Percentiles rank a stretch among this genome's conserved stretches.
Conservation (phyloP, 805 yeast genomes). For the Lachancea mirantina region DNA sequence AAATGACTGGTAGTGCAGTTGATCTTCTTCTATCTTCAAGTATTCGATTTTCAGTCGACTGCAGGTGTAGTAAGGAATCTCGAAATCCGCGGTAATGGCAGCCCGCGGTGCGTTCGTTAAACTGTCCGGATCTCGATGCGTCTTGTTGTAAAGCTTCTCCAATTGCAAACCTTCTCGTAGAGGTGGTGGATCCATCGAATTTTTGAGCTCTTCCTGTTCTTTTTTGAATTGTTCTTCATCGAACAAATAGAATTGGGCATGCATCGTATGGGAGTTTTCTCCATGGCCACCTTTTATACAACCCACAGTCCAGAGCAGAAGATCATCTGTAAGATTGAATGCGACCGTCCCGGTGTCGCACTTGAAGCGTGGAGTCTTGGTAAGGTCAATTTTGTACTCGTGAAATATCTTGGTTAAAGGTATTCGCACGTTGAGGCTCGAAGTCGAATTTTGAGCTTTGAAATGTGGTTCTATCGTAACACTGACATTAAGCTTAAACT, state of each 20-base stretch:
- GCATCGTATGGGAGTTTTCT: conserved; percentile 45
- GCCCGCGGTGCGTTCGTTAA: background rate
- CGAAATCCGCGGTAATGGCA: conserved; percentile 46
- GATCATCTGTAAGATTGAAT: conserved; percentile 63
- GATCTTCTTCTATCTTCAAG: conserved; percentile 57
- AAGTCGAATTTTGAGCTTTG: conserved; percentile 30
- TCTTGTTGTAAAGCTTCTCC: conserved; percentile 29
- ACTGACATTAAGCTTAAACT: conserved; percentile 18
- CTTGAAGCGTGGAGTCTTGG: conserved; percentile 55
- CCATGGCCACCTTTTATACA: conserved; percentile 53
- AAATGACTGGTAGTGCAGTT: conserved; percentile 56
- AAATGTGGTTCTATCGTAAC: conserved; percentile 28
- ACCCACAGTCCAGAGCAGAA: conserved; percentile 65
- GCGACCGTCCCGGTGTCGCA: conserved; percentile 65
- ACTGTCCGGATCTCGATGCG: conserved; percentile 20
- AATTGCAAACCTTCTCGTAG: conserved; percentile 28
- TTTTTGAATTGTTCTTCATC: conserved; percentile 22
- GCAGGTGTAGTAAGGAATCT: conserved; percentile 56
- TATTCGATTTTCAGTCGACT: conserved; percentile 64
- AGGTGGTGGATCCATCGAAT: conserved; percentile 35
- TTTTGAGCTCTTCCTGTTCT: conserved; percentile 20
- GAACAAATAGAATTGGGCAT: conserved; percentile 41
- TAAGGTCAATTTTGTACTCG: conserved; percentile 38
- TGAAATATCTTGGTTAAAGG: conserved; percentile 28
- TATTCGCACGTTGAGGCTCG: conserved; percentile 27